Evolutionary conservation across 345 rosid species (phyloP).

Genomic region (Ricinus communis): DNA sequence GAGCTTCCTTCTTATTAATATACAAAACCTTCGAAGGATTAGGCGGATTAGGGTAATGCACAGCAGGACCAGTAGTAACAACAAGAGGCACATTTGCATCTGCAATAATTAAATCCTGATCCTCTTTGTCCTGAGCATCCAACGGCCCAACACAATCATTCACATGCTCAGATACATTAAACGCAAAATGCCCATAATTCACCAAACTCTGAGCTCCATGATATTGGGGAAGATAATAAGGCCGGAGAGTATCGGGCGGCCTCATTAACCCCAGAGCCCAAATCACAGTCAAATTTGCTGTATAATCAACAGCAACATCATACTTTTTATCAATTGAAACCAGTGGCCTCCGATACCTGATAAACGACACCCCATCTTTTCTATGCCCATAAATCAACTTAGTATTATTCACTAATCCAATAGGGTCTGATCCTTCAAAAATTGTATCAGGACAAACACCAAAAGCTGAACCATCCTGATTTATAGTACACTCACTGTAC

Average conservation of each 20-base stretch:
- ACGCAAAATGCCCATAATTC: constrained; percentile 45
- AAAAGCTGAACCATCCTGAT: constrained; percentile 53
- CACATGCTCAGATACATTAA: constrained; percentile 46
- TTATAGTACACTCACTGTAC: constrained; percentile 63
- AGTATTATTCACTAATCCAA: constrained; percentile 68
- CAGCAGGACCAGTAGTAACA: constrained; percentile 42
- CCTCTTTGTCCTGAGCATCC: constrained; percentile 69
- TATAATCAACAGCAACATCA: constrained; percentile 69
- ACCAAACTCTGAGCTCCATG: constrained; percentile 62
- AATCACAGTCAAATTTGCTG: constrained; percentile 53
- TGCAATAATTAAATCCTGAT: constrained; percentile 62
- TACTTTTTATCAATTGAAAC: constrained; percentile 57
- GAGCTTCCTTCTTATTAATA: constrained; percentile 73
- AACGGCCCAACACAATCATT: constrained; percentile 65
- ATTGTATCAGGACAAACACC: constrained; percentile 92
- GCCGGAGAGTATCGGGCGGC: constrained; percentile 72
- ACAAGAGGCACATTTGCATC: constrained; percentile 54
- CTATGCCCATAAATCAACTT: constrained; percentile 80
- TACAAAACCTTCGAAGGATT: constrained; percentile 61
- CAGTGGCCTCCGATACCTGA: constrained; percentile 71
- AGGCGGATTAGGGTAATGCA: constrained; percentile 68
- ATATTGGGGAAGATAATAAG: constrained; percentile 81
- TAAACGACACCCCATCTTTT: constrained; percentile 88
- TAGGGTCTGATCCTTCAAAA: constrained; percentile 45
- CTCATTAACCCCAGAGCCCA: constrained; percentile 94